Evolutionary conservation across 495 filamentous ascomycete species (phyloP), one percentile per base, ranked within the genome.

Genomic region (Aspergillus indologenus): DNA sequence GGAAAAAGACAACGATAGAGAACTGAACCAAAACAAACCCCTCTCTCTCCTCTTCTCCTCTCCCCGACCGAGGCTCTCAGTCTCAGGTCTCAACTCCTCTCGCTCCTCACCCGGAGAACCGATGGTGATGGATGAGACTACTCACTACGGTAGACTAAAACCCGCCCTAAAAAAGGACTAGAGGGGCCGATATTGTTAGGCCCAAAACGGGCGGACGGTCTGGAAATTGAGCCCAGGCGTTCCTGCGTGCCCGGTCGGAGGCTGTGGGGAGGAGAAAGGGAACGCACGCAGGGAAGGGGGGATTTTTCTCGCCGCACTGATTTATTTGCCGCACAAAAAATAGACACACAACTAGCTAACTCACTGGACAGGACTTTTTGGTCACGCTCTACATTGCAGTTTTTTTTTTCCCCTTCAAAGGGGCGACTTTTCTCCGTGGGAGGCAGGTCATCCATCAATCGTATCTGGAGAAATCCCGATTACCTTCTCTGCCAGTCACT

Each of bases 181-280:
- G 29, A 29, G 48, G 14, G 23, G 23, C 22, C 24, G 48, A 51
- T n/a, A n/a, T 51, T 29, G 17, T 51, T 31, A 29, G 48, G 48
- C 8, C 48, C 8, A 51, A 34, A 26, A 6, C 15, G 24, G 18
- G 15, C 15, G 23, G 48, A 40, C 34, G 20, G 48, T 31, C 48
- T 51, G 48, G 48, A 51, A 51, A 51, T 31, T 51, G 48, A 51
- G 48, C 48, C 48, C 48, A 29, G 48, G 48, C 48, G 48, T 26
- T 29, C 48, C 48, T 31, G 34, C 26, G 26, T 29, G 26, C 24
- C 48, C 29, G 48, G 24, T 51, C 29, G 48, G 24, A 34, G 48
- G 23, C 48, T 51, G 48, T 51, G 48, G 48, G 24, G 48, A 20
- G 34, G 7, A 40, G 12, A 40, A 15, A 11, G 12, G 12, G 34